These are phyloP conservation scores for Penicillium cinerascens DNA, from an alignment of 495 filamentous ascomycete species.

Conservation along the genomic window DNA sequence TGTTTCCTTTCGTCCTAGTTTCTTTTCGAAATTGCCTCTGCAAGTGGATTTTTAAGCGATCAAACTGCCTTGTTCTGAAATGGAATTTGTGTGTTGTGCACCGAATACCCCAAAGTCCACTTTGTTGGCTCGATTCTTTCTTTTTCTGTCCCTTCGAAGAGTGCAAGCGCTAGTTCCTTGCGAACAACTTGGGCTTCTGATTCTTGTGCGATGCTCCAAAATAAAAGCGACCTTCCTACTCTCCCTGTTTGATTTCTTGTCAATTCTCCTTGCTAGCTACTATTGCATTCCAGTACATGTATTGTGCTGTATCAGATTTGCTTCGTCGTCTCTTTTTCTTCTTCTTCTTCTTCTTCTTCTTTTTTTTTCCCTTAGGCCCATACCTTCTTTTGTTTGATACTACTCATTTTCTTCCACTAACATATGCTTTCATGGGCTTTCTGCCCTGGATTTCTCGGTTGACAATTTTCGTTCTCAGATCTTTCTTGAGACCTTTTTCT, in stretches of 20 bases:
- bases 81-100: slow-evolving; percentile 49
- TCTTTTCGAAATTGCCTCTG: slow-evolving; percentile 28
- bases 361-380: slow-evolving; percentile 16
- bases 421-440: slow-evolving; percentile 9
- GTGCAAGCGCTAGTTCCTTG: slow-evolving; percentile 29
- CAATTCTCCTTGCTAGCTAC: slow-evolving; percentile 27
- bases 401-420: slow-evolving; percentile 15
- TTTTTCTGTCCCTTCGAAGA: slow-evolving; percentile 26
- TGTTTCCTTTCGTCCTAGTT: slow-evolving; percentile 14
- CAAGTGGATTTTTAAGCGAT: slow-evolving; percentile 45
- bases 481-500: slow-evolving; percentile 7
- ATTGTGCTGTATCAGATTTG: slow-evolving; percentile 26
- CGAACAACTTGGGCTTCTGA: slow-evolving; percentile 36
- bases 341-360: neutral
- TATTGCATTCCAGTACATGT: slow-evolving; percentile 39
- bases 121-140: slow-evolving; percentile 37
- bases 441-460: slow-evolving; percentile 18
- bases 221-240: slow-evolving; percentile 44
- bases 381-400: slow-evolving; percentile 18
- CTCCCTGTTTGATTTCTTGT: slow-evolving; percentile 23
- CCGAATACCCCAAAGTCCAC: slow-evolving; percentile 49
- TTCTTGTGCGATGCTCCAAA: slow-evolving; percentile 36
- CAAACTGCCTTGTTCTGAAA: slow-evolving; percentile 44
- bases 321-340: slow-evolving; percentile 9
- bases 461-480: slow-evolving; percentile 14